Evolutionary conservation across 2,329 filamentous ascomycete species (phyloP).

Genomic region (Epichloe hybrida): DNA sequence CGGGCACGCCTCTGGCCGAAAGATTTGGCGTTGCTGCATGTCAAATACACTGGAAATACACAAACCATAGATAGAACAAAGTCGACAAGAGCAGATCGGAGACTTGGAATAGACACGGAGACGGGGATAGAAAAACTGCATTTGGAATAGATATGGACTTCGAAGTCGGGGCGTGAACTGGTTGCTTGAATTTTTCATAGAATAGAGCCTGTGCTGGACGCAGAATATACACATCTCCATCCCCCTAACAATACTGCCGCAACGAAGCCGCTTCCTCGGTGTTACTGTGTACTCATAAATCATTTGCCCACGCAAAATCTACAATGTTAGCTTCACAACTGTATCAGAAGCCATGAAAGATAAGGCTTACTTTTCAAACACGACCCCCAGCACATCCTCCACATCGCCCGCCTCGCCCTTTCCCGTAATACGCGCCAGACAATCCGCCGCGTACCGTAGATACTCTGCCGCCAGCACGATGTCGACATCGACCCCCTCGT

Average conservation of each 20-base stretch:
- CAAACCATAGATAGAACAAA: neutral
- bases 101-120: neutral
- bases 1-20: neutral
- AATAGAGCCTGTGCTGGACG: no score
- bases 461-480: constrained; percentile 85
- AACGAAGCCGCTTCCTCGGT: no score
- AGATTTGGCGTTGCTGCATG: neutral
- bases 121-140: no score
- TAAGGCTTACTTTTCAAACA: constrained; percentile 84
- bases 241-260: no score
- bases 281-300: neutral
- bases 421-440: constrained; percentile 78
- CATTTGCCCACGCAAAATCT: constrained; percentile 36
- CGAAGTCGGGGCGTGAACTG: neutral
- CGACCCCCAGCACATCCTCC: constrained; percentile 82
- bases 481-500: constrained; percentile 45
- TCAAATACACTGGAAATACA: neutral
- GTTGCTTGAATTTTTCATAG: neutral
- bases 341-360: neutral
- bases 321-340: neutral
- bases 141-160: no score
- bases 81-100: neutral
- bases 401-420: constrained; percentile 76
- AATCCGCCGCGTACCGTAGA: constrained; percentile 65
- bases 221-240: no score